phyloP scores from a whole-genome alignment of 495 filamentous ascomycete species.

The Tuber magnatum region DNA sequence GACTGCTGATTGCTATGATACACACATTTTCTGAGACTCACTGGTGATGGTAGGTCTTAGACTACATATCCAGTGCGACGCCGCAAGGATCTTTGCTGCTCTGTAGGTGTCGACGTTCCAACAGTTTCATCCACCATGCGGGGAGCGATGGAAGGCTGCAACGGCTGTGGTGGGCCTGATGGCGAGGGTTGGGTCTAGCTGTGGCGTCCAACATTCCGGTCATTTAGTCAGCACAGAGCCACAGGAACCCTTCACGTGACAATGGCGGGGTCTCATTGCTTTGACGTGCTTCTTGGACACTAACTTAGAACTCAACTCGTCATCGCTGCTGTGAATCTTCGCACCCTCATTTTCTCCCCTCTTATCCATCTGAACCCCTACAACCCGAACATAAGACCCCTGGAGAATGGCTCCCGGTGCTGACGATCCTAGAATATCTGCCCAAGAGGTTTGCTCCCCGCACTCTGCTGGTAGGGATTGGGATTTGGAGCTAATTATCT shows the following conservation, averaged over 20 bases:
- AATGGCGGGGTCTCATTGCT: conserved; percentile 20
- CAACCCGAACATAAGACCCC: background rate
- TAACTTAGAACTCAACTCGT: conserved; percentile 13
- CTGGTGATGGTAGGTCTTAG: background rate
- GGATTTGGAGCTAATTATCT: conserved; percentile 4
- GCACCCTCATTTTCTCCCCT: conserved; percentile 18
- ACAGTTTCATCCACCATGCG: background rate
- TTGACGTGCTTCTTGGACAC: background rate
- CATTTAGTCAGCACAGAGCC: conserved; percentile 12
- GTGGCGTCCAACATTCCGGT: background rate
- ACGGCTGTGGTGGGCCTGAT: conserved; percentile 13
- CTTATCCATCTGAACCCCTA: background rate
- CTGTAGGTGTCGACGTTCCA: background rate
- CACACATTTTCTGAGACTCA: background rate
- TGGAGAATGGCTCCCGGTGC: conserved; percentile 20
- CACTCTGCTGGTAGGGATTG: conserved; percentile 17
- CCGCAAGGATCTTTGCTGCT: background rate
- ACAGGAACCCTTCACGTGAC: conserved; percentile 22
- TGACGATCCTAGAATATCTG: conserved; percentile 33
- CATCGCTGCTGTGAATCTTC: conserved; percentile 16
- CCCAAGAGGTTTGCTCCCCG: conserved; percentile 34
- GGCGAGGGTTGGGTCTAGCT: background rate
- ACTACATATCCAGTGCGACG: background rate
- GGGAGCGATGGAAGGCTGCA: background rate
- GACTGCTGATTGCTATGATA: background rate